These are phyloP conservation scores for Ceratocystis eucalypticola DNA, from an alignment of 2,329 filamentous ascomycete genomes.

Conservation along the genomic window DNA sequence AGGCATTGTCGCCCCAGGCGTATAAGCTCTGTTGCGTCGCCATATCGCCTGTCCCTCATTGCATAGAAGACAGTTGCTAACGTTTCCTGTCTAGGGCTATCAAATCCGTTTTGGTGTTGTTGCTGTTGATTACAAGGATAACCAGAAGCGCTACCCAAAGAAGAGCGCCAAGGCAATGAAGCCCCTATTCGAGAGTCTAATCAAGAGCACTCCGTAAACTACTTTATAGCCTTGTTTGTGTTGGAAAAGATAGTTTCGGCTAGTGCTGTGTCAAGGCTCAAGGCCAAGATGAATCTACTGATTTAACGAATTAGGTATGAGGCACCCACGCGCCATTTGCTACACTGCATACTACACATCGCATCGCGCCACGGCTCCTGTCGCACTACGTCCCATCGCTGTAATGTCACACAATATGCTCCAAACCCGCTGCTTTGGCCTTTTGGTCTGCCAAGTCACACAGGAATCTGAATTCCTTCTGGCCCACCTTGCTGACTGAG, in stretches of 20 bases:
- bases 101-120: slow-evolving; percentile 75
- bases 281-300: neutral
- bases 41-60: too few species aligned
- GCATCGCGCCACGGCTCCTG: neutral
- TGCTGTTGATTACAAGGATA: slow-evolving; percentile 68
- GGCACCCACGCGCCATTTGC: neutral
- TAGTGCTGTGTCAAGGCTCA: neutral
- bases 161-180: slow-evolving; percentile 64
- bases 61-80: slow-evolving; percentile 55
- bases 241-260: neutral
- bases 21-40: too few species aligned
- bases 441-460: slow-evolving; percentile 37
- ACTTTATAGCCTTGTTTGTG: neutral
- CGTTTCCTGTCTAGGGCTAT: slow-evolving; percentile 64
- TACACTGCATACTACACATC: neutral
- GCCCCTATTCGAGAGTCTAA: slow-evolving; percentile 55
- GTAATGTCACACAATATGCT: slow-evolving; percentile 25
- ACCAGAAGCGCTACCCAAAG: slow-evolving; percentile 69
- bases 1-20: too few species aligned
- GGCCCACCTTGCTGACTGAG: slow-evolving; percentile 60
- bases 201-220: slow-evolving; percentile 38
- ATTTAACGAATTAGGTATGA: neutral
- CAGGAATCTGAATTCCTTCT: slow-evolving; percentile 52
- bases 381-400: too few species aligned
- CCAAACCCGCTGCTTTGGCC: slow-evolving; percentile 28